Conservation (phyloP, 1,284 basidiomycete species). For the Ustilago sp. region DNA sequence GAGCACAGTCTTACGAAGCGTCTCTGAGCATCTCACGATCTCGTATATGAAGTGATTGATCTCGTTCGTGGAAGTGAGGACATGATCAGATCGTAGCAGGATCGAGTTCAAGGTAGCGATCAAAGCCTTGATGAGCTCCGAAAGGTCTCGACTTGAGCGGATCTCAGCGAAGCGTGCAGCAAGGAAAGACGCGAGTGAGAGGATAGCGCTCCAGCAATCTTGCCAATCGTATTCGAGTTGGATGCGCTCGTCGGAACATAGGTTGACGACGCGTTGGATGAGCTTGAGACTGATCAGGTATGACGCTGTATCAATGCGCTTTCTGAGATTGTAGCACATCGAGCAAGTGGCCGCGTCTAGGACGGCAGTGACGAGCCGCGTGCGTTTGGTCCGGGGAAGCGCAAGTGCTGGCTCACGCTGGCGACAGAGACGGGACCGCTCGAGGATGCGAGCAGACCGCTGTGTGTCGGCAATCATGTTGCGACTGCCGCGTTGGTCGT, state of each 20-base stretch:
- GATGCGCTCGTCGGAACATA: slow-evolving; percentile 53
- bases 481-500: slow-evolving; percentile 41
- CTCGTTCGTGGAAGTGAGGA: slow-evolving; percentile 50
- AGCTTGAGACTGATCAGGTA: slow-evolving; percentile 54
- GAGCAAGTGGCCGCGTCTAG: slow-evolving; percentile 56
- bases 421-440: slow-evolving; percentile 52
- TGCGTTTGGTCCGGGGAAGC: slow-evolving; percentile 43
- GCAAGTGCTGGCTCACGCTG: slow-evolving; percentile 55
- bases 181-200: slow-evolving; percentile 50
- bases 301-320: slow-evolving; percentile 51
- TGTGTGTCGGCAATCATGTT: slow-evolving; percentile 38
- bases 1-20: slow-evolving; percentile 36
- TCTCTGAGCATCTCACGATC: slow-evolving; percentile 44
- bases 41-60: slow-evolving; percentile 60
- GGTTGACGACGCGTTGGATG: slow-evolving; percentile 48
- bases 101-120: slow-evolving; percentile 52
- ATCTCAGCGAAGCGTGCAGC: slow-evolving; percentile 50
- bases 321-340: slow-evolving; percentile 63
- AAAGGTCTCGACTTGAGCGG: slow-evolving; percentile 30
- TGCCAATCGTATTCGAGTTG: slow-evolving; percentile 62
- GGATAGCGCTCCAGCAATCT: slow-evolving; percentile 57
- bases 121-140: slow-evolving; percentile 44
- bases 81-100: slow-evolving; percentile 52
- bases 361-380: slow-evolving; percentile 50
- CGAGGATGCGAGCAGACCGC: slow-evolving; percentile 16